Conservation (phyloP, 768 basidiomycete species). For the Paxillus rubicundulus region DNA sequence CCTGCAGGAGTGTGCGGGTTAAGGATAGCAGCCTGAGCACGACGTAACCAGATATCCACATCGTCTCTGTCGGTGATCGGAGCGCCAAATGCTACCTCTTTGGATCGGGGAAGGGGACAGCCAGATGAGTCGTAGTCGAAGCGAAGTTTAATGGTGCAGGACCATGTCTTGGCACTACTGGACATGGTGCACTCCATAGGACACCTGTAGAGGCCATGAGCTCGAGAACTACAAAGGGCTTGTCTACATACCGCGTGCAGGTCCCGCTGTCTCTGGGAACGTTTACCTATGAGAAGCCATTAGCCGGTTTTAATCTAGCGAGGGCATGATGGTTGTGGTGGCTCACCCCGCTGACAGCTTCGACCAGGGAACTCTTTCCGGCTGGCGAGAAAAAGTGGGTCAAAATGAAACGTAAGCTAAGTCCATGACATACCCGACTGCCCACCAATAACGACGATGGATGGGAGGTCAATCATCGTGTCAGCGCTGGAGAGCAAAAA, state of each 20-base stretch:
- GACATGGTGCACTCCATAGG: slow-evolving; percentile 54
- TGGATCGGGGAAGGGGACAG: slow-evolving; percentile 19
- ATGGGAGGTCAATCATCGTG: slow-evolving; percentile 44
- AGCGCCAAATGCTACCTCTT: slow-evolving; percentile 28
- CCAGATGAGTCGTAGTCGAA: slow-evolving; percentile 33
- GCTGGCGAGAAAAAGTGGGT: slow-evolving; percentile 31
- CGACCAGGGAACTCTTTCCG: slow-evolving; percentile 60
- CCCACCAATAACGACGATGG: slow-evolving; percentile 53
- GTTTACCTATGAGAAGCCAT: slow-evolving; percentile 41
- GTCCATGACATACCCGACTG: slow-evolving; percentile 45
- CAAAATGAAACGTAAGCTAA: background rate
- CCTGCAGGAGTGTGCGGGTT: slow-evolving; percentile 19
- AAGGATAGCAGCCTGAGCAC: slow-evolving; percentile 47
- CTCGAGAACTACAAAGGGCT: background rate
- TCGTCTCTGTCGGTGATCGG: slow-evolving; percentile 27
- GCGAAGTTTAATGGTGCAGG: slow-evolving; percentile 44
- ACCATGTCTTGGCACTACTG: slow-evolving; percentile 37
- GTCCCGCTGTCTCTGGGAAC: slow-evolving; percentile 63
- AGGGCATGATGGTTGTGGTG: background rate
- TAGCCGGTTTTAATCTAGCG: background rate
- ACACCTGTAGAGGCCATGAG: slow-evolving; percentile 34
- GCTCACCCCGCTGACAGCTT: slow-evolving; percentile 54
- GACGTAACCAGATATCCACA: slow-evolving; percentile 43
- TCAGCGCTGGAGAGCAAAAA: slow-evolving; percentile 31
- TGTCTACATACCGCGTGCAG: slow-evolving; percentile 46